A percentile compares a stretch with the other conserved stretches of the same genome.
phyloP scores from a whole-genome alignment of 495 filamentous ascomycete genomes.

The Daldinia grandis region DNA sequence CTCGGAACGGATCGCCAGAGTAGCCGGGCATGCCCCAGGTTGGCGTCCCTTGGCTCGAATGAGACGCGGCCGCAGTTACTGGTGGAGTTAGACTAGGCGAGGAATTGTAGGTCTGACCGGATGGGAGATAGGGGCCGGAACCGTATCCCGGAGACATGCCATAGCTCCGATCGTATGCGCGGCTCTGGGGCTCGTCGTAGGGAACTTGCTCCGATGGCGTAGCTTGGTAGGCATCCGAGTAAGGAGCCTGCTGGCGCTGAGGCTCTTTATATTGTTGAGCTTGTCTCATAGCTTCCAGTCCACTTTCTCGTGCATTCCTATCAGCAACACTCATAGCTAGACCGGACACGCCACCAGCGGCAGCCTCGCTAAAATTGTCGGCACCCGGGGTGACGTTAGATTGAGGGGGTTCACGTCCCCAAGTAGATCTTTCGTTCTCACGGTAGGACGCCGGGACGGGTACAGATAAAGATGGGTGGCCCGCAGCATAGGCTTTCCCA shows the following conservation, averaged over 20 bases:
- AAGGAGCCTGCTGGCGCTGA: slow-evolving; percentile 23
- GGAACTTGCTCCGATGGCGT: slow-evolving; percentile 45
- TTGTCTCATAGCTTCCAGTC: slow-evolving; percentile 69
- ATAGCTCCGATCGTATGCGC: slow-evolving; percentile 35
- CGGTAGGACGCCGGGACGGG: slow-evolving; percentile 43
- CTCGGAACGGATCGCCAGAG: slow-evolving; percentile 42
- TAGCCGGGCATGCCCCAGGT: slow-evolving; percentile 41
- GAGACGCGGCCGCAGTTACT: slow-evolving; percentile 6
- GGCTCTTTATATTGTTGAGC: slow-evolving; percentile 50
- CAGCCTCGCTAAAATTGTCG: slow-evolving; percentile 76
- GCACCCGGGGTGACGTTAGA: slow-evolving; percentile 73
- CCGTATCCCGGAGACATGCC: slow-evolving; percentile 28
- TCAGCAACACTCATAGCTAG: slow-evolving; percentile 80
- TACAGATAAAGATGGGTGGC: slow-evolving; percentile 37
- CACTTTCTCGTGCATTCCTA: slow-evolving; percentile 74
- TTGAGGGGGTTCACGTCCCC: slow-evolving; percentile 50
- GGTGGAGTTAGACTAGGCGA: slow-evolving; percentile 29
- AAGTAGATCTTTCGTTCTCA: slow-evolving; percentile 39
- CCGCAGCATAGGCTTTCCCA: slow-evolving; percentile 13
- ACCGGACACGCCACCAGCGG: slow-evolving; percentile 78
- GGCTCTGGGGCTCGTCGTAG: slow-evolving; percentile 34
- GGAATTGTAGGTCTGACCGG: slow-evolving; percentile 21
- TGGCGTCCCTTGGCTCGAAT: slow-evolving; percentile 30
- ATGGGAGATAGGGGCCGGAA: slow-evolving; percentile 20
- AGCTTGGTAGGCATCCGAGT: slow-evolving; percentile 43